Percentiles rank a stretch among this genome's conserved stretches.
phyloP scores from a whole-genome alignment of 1,139 yeast genomes.

The Sugiyamaella neomexicana region DNA sequence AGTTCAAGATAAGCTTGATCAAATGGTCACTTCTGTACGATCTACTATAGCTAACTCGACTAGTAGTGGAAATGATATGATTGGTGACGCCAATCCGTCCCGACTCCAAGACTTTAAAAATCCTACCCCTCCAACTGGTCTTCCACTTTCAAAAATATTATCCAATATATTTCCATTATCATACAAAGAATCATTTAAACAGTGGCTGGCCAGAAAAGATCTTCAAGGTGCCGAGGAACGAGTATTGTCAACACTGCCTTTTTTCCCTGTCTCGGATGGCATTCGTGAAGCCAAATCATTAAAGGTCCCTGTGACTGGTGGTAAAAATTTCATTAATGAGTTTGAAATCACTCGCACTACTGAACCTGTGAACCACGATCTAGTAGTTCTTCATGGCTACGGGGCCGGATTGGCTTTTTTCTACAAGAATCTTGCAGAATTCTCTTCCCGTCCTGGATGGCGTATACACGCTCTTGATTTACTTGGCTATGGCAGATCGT shows the following conservation, averaged over 20 bases:
- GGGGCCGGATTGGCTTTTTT: slow-evolving; percentile 88
- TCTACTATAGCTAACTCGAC: slow-evolving; percentile 16
- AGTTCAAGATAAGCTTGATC: slow-evolving; percentile 8
- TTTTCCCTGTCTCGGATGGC: slow-evolving; percentile 55
- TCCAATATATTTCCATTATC: slow-evolving; percentile 41
- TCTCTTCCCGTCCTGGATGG: slow-evolving; percentile 43
- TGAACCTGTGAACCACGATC: slow-evolving; percentile 29
- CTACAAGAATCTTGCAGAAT: slow-evolving; percentile 67
- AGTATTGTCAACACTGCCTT: slow-evolving; percentile 57
- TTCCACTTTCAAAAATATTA: slow-evolving; percentile 35
- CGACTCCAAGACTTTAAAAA: slow-evolving; percentile 20
- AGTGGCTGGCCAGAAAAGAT: slow-evolving; percentile 47
- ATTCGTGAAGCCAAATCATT: slow-evolving; percentile 51
- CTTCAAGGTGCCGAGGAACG: slow-evolving; percentile 46
- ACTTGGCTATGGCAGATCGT: slow-evolving; percentile 80
- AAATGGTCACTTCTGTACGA: slow-evolving; percentile 8
- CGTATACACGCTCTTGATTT: slow-evolving; percentile 76
- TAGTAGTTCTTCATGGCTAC: slow-evolving; percentile 85
- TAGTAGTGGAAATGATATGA: slow-evolving; percentile 18
- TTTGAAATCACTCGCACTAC: slow-evolving; percentile 43
- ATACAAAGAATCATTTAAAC: slow-evolving; percentile 46
- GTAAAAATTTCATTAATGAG: slow-evolving; percentile 58
- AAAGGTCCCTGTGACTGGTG: slow-evolving; percentile 49
- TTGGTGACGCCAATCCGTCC: slow-evolving; percentile 3
- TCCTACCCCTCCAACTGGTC: slow-evolving; percentile 41